A percentile compares a stretch with the other conserved stretches of the same genome.
Conservation (phyloP, 2,329 filamentous ascomycete species). For the Neopestalotiopsis sp. region DNA sequence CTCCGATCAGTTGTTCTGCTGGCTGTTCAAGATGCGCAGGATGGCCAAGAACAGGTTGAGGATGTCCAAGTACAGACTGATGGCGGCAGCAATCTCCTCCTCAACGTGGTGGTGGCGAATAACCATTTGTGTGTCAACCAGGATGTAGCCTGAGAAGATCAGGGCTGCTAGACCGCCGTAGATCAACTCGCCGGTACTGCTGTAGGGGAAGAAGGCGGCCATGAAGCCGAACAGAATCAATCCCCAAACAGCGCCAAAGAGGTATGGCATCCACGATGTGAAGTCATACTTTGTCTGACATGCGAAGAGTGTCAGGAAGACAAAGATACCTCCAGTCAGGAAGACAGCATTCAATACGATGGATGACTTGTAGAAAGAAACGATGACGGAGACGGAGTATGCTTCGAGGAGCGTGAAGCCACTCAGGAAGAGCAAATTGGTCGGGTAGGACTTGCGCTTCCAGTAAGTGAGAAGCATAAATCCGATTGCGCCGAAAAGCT, state of each 20-base stretch:
- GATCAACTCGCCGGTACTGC: slow-evolving; percentile 80
- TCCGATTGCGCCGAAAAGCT: slow-evolving; percentile 80
- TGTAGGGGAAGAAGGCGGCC: slow-evolving; percentile 85
- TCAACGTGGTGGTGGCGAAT: slow-evolving; percentile 97
- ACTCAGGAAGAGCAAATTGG: slow-evolving; percentile 89
- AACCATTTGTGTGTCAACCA: slow-evolving; percentile 95
- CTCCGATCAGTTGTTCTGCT: slow-evolving; percentile 73
- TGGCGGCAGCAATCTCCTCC: slow-evolving; percentile 94
- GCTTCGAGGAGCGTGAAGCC: slow-evolving; percentile 92
- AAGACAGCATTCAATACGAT: slow-evolving; percentile 91
- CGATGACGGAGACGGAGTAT: slow-evolving; percentile 90
- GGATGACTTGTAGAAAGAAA: slow-evolving; percentile 83
- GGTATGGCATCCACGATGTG: slow-evolving; percentile 94
- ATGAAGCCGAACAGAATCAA: slow-evolving; percentile 94
- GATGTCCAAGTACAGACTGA: slow-evolving; percentile 93
- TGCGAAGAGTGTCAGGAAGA: slow-evolving; percentile 83
- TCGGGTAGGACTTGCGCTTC: slow-evolving; percentile 95
- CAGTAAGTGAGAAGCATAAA: slow-evolving; percentile 91
- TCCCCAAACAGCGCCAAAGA: slow-evolving; percentile 90
- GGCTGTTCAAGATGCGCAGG: slow-evolving; percentile 92
- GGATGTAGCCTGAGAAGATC: slow-evolving; percentile 92
- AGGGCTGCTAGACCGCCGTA: slow-evolving; percentile 84
- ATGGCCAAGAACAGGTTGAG: slow-evolving; percentile 98
- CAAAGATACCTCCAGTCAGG: slow-evolving; percentile 83
- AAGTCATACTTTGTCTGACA: slow-evolving; percentile 99